Percentiles rank a stretch among this genome's conserved stretches.
phyloP scores from a whole-genome alignment of 1,139 yeast genomes.

The Blastobotrys niveus region DNA sequence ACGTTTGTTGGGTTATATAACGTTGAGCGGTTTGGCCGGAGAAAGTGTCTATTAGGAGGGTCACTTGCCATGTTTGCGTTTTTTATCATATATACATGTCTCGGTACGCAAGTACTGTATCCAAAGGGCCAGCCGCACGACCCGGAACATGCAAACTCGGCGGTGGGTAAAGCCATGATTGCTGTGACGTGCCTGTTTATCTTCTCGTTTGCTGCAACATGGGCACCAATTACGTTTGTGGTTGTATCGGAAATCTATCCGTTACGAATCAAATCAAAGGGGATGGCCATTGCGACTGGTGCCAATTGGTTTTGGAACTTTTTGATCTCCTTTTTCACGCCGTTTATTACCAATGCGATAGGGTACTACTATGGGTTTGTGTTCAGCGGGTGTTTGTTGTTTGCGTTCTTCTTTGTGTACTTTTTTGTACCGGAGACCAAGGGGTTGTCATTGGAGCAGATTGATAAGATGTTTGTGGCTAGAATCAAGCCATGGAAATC shows the following conservation, averaged over 20 bases:
- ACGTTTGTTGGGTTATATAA: conserved; percentile 62
- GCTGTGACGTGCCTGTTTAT: conserved; percentile 72
- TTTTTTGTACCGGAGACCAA: conserved; percentile 67
- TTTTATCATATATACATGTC: conserved; percentile 58
- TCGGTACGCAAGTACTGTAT: conserved; percentile 61
- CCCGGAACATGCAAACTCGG: conserved; percentile 47
- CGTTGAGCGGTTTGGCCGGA: conserved; percentile 66
- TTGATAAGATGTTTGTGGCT: conserved; percentile 35
- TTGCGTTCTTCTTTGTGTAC: conserved; percentile 55
- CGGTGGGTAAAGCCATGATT: conserved; percentile 45
- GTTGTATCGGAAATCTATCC: conserved; percentile 76
- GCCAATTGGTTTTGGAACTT: conserved; percentile 80
- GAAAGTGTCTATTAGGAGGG: conserved; percentile 59
- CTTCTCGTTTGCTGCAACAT: conserved; percentile 76
- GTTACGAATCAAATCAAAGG: conserved; percentile 69
- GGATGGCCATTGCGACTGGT: conserved; percentile 64
- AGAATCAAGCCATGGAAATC: conserved; percentile 9
- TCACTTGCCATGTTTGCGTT: conserved; percentile 59
- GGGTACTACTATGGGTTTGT: conserved; percentile 65
- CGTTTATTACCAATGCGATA: conserved; percentile 44
- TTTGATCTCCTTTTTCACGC: conserved; percentile 46
- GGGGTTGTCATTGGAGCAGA: conserved; percentile 68
- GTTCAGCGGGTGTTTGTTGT: conserved; percentile 66
- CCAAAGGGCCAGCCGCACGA: conserved; percentile 50
- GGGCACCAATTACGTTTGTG: conserved; percentile 83